Percentiles rank a stretch among this genome's conserved stretches.
Evolutionary conservation across 2,329 filamentous ascomycete genomes (phyloP).

Genomic region (Didymella segeticola): DNA sequence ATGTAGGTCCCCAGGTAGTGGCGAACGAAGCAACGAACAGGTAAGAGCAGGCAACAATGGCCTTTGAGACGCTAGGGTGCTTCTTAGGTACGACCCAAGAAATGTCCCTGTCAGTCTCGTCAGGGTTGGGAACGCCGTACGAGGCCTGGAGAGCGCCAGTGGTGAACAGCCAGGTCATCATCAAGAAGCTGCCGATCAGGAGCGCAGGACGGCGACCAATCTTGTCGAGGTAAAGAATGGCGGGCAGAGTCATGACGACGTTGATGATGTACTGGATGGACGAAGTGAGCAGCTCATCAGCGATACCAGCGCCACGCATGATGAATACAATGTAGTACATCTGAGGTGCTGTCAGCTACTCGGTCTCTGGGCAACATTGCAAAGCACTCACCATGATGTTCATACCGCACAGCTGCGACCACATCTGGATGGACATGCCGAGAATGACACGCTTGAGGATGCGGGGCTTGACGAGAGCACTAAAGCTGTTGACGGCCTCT

Average conservation of each 20-base stretch:
- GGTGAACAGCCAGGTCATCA: slow-evolving; percentile 67
- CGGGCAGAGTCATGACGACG: slow-evolving; percentile 64
- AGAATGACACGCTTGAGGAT: slow-evolving; percentile 64
- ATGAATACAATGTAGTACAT: slow-evolving; percentile 65
- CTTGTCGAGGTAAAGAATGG: slow-evolving; percentile 66
- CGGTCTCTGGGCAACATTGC: not conserved
- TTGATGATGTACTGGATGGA: slow-evolving; percentile 71
- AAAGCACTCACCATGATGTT: slow-evolving; percentile 47
- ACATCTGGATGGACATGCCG: slow-evolving; percentile 52
- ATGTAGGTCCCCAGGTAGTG: slow-evolving; percentile 49
- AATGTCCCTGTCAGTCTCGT: slow-evolving; percentile 51
- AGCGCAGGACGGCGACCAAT: slow-evolving; percentile 65
- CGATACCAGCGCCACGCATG: slow-evolving; percentile 65
- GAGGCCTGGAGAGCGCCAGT: slow-evolving; percentile 66
- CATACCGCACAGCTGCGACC: slow-evolving; percentile 56
- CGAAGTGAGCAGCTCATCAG: slow-evolving; percentile 64
- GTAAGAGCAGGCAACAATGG: slow-evolving; percentile 55
- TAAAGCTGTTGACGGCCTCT: slow-evolving; percentile 58
- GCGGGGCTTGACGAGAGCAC: slow-evolving; percentile 57
- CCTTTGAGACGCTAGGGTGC: slow-evolving; percentile 61
- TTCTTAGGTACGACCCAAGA: slow-evolving; percentile 65
- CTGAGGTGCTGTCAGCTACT: slow-evolving; percentile 20
- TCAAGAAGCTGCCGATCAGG: slow-evolving; percentile 62
- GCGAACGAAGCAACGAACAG: slow-evolving; percentile 55
- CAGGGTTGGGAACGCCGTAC: slow-evolving; percentile 56